These are phyloP conservation scores for Schoenoplectus triqueter DNA, from an alignment of 202 grass and related monocot species.

Conservation along the genomic window DNA sequence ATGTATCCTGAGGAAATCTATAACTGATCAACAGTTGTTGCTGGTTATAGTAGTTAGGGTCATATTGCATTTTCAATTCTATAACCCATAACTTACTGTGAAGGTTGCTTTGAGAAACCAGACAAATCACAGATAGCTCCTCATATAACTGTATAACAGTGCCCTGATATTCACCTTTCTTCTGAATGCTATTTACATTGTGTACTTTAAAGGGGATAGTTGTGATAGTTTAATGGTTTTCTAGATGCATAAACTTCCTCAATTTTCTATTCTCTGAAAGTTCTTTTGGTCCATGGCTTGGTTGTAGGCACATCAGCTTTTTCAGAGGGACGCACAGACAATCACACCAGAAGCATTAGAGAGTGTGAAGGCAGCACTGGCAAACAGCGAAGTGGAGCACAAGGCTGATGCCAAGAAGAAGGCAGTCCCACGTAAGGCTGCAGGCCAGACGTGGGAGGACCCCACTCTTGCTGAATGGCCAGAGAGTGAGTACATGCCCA, in stretches of 20 bases:
- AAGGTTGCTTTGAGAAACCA: neutral
- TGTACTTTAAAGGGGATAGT: neutral
- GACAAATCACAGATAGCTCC: neutral
- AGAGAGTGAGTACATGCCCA: slow-evolving; percentile 54
- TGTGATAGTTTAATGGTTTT: slow-evolving; percentile 14
- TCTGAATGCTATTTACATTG: neutral
- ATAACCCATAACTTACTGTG: neutral
- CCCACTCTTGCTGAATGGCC: slow-evolving; percentile 94
- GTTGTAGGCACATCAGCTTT: slow-evolving; percentile 78
- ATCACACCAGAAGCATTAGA: slow-evolving; percentile 96
- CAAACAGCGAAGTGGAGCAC: slow-evolving; percentile 86
- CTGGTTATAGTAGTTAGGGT: neutral
- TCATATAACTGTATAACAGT: neutral
- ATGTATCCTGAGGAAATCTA: neutral
- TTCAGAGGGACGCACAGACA: slow-evolving; percentile 91
- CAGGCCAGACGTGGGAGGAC: slow-evolving; percentile 87
- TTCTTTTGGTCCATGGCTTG: neutral
- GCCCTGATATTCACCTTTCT: neutral
- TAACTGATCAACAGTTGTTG: neutral
- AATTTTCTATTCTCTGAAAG: neutral
- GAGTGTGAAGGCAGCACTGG: slow-evolving; percentile 91
- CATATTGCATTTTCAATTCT: neutral
- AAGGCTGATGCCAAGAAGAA: slow-evolving; percentile 76
- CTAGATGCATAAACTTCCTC: neutral
- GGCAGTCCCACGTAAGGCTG: slow-evolving; percentile 75